Conservation (phyloP, 2,329 filamentous ascomycete genomes). For the Alternaria sp. region DNA sequence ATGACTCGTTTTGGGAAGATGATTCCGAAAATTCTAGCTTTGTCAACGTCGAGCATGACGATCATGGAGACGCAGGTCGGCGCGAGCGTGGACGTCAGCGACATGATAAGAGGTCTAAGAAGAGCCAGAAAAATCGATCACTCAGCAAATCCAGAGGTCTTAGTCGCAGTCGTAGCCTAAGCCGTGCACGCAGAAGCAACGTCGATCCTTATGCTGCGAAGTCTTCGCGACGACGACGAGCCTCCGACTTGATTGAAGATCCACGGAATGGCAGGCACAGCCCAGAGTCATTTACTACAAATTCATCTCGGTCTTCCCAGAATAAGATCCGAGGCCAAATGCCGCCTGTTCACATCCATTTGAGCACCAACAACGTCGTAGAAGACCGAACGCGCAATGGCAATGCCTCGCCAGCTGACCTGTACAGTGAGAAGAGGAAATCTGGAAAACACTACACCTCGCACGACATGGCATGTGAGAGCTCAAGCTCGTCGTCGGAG, state of each 20-base stretch:
- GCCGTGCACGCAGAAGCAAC: constrained; percentile 18
- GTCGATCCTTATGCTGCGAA: constrained; percentile 20
- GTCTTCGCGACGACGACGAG: constrained; percentile 20
- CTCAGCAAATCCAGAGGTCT: constrained; percentile 23
- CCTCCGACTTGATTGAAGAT: constrained; percentile 24
- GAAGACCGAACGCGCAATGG: constrained; percentile 26
- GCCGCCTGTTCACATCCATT: constrained; percentile 35
- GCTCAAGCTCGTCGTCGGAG: constrained; percentile 24
- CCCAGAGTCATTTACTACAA: constrained; percentile 23
- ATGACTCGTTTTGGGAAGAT: constrained; percentile 25
- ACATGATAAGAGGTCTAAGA: constrained; percentile 20
- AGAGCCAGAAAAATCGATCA: constrained; percentile 20
- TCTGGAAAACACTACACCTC: constrained; percentile 16
- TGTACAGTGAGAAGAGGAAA: constrained; percentile 21
- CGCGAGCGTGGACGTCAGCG: constrained; percentile 28
- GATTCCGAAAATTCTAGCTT: constrained; percentile 27
- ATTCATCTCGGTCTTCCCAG: constrained; percentile 29
- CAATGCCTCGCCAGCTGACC: constrained; percentile 18
- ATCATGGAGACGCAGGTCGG: constrained; percentile 26
- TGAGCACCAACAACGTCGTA: constrained; percentile 23
- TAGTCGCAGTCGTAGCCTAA: constrained; percentile 18
- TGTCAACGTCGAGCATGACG: constrained; percentile 32
- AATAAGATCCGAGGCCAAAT: constrained; percentile 14
- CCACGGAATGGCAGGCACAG: constrained; percentile 33
- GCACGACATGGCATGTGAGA: constrained; percentile 30